These are phyloP conservation scores for Phialocephala subalpina DNA, from an alignment of 2,329 filamentous ascomycete genomes.

Conservation along the genomic window DNA sequence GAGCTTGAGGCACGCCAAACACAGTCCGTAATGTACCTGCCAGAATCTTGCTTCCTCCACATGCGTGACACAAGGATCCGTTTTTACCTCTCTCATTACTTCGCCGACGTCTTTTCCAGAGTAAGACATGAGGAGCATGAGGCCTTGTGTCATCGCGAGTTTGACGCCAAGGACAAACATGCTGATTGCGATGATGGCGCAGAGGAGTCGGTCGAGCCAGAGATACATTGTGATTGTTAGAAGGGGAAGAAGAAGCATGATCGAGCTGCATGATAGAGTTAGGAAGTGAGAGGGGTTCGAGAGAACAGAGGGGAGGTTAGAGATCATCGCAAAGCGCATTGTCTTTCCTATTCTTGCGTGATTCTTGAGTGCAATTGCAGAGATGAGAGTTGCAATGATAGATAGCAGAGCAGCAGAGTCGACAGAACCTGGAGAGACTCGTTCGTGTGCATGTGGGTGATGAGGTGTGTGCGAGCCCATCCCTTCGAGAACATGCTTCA, in stretches of 20 bases:
- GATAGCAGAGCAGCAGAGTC: slow-evolving; percentile 84
- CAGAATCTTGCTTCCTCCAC: slow-evolving; percentile 96
- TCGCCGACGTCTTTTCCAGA: slow-evolving; percentile 50
- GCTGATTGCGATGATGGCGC: slow-evolving; percentile 79
- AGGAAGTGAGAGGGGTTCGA: slow-evolving; percentile 96
- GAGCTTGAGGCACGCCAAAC: slow-evolving; percentile 93
- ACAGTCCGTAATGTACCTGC: slow-evolving; percentile 97
- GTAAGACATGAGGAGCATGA: slow-evolving; percentile 97
- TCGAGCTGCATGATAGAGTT: slow-evolving; percentile 83
- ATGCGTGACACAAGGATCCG: slow-evolving; percentile 76
- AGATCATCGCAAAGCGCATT: slow-evolving; percentile 85
- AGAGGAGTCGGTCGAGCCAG: slow-evolving; percentile 85
- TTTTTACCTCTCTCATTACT: slow-evolving; percentile 85
- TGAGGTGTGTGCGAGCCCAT: slow-evolving; percentile 77
- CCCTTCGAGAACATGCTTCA: slow-evolving; percentile 88
- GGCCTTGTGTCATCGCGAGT: slow-evolving; percentile 83
- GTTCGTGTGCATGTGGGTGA: slow-evolving; percentile 70
- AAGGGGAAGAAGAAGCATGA: slow-evolving; percentile 83
- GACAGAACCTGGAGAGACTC: slow-evolving; percentile 77
- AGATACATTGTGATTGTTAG: slow-evolving; percentile 82
- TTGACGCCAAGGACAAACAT: slow-evolving; percentile 91
- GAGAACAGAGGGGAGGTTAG: slow-evolving; percentile 83
- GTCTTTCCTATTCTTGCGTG: slow-evolving; percentile 91
- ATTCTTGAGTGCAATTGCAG: slow-evolving; percentile 87
- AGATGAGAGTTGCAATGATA: slow-evolving; percentile 83